These are phyloP conservation scores for Papiliotrema fonsecae DNA, from an alignment of 1,284 basidiomycete genomes.

Conservation along the genomic window DNA sequence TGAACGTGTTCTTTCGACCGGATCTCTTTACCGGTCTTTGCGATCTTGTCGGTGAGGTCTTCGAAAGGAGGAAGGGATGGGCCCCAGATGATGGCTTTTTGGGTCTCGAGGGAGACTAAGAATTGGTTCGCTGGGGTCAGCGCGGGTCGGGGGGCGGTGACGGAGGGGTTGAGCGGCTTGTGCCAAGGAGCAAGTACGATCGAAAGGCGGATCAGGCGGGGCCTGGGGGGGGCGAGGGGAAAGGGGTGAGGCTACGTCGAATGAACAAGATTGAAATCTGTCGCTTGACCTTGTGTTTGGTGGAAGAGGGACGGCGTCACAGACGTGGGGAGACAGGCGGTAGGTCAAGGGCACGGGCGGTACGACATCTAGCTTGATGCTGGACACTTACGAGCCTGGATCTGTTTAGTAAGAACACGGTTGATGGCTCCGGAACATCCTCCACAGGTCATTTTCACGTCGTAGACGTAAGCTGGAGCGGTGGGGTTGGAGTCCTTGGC, in stretches of 20 bases:
- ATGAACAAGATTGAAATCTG: too few relatives aligned
- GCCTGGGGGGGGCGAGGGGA: too few relatives aligned
- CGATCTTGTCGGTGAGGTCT: conserved; percentile 41
- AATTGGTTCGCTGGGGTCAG: conserved; percentile 35
- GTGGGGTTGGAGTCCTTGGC: conserved; percentile 17
- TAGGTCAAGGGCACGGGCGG: neutral
- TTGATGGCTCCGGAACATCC: conserved; percentile 48
- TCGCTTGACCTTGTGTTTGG: too few relatives aligned
- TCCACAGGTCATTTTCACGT: conserved; percentile 47
- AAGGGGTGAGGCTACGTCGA: too few relatives aligned
- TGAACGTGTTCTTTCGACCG: conserved; percentile 20
- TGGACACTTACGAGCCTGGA: conserved; percentile 37
- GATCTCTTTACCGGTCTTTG: conserved; percentile 47
- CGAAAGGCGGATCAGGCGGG: too few relatives aligned
- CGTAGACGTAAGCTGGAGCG: conserved; percentile 43
- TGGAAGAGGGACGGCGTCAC: too few relatives aligned
- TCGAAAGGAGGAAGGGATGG: conserved; percentile 39
- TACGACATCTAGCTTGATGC: neutral
- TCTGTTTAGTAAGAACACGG: conserved; percentile 45
- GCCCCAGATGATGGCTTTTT: conserved; percentile 45
- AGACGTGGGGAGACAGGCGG: neutral
- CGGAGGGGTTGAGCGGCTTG: too few relatives aligned
- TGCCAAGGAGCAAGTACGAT: neutral
- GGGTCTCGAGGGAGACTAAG: conserved; percentile 38
- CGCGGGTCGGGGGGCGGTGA: neutral